A percentile compares a stretch with the other conserved stretches of the same genome.
Conservation (phyloP, 148 eudicot species). For the Camellia sinensis region DNA sequence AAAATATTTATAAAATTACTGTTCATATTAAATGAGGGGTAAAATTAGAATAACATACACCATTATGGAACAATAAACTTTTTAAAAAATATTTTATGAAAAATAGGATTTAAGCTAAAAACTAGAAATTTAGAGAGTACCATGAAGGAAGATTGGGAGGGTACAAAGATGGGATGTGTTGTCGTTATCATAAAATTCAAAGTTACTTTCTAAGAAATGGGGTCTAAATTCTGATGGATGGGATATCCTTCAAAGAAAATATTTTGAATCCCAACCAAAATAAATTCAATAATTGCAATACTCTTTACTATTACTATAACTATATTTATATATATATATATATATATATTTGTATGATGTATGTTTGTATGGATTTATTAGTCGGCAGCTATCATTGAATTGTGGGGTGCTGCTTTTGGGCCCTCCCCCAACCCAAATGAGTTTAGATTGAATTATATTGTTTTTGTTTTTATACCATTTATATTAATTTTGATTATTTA, state of each 20-base stretch:
- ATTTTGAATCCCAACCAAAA: conserved; percentile 14
- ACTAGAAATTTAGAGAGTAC: not conserved
- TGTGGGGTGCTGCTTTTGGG: conserved; percentile 5
- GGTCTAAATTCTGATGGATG: conserved; percentile 23
- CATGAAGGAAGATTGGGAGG: not conserved
- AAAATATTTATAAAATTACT: too few relatives aligned
- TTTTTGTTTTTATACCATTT: too few relatives aligned
- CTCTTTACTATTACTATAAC: not conserved
- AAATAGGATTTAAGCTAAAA: not conserved
- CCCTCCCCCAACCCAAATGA: not conserved
- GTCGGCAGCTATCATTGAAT: conserved; percentile 5
- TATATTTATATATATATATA: too few relatives aligned
- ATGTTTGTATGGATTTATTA: not conserved
- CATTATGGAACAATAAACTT: too few relatives aligned
- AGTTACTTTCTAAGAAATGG: conserved; percentile 24
- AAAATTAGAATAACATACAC: too few relatives aligned
- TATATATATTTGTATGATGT: too few relatives aligned
- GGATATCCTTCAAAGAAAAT: conserved; percentile 1
- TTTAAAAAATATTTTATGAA: too few relatives aligned
- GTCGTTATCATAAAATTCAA: conserved; percentile 18
- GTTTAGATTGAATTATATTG: not conserved
- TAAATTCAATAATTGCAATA: conserved; percentile 22
- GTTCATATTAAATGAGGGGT: too few relatives aligned
- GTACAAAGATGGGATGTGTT: conserved; percentile 7
- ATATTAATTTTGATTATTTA: too few relatives aligned